Evolutionary conservation across 1,284 basidiomycete species (phyloP).

Genomic region (Pseudozyma thailandica): DNA sequence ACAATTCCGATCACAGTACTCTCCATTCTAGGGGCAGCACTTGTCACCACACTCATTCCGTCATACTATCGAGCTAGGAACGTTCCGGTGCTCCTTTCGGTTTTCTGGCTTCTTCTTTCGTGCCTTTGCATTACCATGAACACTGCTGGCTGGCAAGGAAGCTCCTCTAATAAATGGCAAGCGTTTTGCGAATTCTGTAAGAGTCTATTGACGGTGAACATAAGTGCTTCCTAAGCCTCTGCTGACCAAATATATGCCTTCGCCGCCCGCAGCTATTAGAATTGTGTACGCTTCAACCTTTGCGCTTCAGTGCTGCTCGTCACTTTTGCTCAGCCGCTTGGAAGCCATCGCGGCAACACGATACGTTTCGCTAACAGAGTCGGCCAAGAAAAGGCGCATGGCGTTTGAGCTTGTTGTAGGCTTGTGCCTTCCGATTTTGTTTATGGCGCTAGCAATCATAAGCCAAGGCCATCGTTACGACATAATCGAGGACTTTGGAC

Average conservation of each 20-base stretch:
- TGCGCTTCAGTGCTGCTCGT: slow-evolving; percentile 4
- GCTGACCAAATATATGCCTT: too few relatives aligned
- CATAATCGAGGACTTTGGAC: slow-evolving; percentile 4
- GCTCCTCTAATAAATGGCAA: not conserved
- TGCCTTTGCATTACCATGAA: not conserved
- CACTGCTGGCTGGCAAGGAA: slow-evolving; percentile 1
- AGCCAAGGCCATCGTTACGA: slow-evolving; percentile 6
- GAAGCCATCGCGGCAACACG: slow-evolving; percentile 4
- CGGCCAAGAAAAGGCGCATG: not conserved
- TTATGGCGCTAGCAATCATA: not conserved
- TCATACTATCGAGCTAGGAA: slow-evolving; percentile 2
- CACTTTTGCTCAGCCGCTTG: slow-evolving; percentile 2
- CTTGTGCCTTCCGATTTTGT: slow-evolving; percentile 1
- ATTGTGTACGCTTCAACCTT: slow-evolving; percentile 1
- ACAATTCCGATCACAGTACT: slow-evolving; percentile 5
- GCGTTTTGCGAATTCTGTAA: slow-evolving; percentile 5
- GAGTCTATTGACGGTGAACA: not conserved
- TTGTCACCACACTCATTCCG: not conserved
- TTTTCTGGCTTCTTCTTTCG: slow-evolving; percentile 2
- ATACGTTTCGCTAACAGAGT: slow-evolving; percentile 4
- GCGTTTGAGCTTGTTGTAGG: not conserved
- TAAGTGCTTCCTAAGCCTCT: too few relatives aligned
- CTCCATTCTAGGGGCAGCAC: not conserved
- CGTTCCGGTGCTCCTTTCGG: slow-evolving; percentile 1
- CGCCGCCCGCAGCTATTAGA: slow-evolving; percentile 1